These are phyloP conservation scores for Aspergillus sclerotialis DNA, from an alignment of 2,329 filamentous ascomycete genomes.

Conservation along the genomic window DNA sequence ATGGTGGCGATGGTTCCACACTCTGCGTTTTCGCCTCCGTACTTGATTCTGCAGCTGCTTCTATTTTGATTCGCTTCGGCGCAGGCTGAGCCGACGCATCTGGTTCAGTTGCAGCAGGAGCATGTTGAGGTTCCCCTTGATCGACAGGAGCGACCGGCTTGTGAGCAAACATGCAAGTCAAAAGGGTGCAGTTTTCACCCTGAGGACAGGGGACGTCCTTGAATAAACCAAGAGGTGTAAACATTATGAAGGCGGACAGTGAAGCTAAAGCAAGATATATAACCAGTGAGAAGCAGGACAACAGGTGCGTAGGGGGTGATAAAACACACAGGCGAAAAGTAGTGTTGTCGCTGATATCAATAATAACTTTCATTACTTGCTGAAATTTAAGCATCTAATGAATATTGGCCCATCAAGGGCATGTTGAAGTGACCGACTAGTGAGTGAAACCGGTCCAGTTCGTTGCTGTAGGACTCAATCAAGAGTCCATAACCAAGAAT, in stretches of 20 bases:
- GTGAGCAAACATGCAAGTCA: conserved; percentile 56
- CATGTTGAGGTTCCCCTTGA: conserved; percentile 11
- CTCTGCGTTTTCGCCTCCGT: conserved; percentile 1
- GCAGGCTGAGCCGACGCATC: conserved; percentile 10
- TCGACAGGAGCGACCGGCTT: conserved; percentile 13
- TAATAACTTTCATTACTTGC: no score
- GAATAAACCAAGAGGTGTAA: conserved; percentile 50
- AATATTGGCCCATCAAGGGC: no score
- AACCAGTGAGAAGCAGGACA: neutral
- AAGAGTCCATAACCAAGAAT: neutral
- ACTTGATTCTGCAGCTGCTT: conserved; percentile 2
- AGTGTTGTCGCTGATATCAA: no score
- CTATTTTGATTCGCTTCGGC: conserved; percentile 24
- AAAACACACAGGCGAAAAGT: neutral
- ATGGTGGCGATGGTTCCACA: neutral
- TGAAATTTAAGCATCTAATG: neutral
- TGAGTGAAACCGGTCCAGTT: no score
- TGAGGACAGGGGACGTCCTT: conserved; percentile 48
- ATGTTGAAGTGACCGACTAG: no score
- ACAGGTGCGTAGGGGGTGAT: neutral
- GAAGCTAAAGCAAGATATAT: neutral
- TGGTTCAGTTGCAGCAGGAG: conserved; percentile 2
- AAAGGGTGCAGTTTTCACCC: conserved; percentile 42
- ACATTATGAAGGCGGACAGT: conserved; percentile 36
- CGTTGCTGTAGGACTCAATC: no score